Evolutionary conservation across 495 filamentous ascomycete genomes (phyloP).

Genomic region (Penicillium herquei): DNA sequence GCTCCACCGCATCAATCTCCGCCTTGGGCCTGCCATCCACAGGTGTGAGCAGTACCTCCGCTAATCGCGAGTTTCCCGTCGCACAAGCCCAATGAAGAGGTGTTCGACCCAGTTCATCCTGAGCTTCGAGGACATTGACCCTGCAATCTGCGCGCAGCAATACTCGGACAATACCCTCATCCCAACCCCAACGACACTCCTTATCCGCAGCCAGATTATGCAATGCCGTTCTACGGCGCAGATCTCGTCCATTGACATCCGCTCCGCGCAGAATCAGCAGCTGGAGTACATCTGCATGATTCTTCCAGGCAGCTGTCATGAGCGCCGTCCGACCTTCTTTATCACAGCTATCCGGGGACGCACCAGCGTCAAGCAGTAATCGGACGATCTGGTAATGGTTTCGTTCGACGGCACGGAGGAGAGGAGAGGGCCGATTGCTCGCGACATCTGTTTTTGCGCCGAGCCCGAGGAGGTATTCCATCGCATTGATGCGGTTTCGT

Average conservation of each 20-base stretch:
- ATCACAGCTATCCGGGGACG: constrained; percentile 38
- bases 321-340: constrained; percentile 54
- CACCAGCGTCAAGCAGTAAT: constrained; percentile 44
- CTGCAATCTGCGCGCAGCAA: constrained; percentile 42
- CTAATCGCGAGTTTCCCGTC: constrained; percentile 56
- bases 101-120: constrained; percentile 52
- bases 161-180: constrained; percentile 46
- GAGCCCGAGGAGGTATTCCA: constrained; percentile 43
- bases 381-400: constrained; percentile 47
- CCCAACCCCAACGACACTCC: constrained; percentile 46
- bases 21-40: constrained; percentile 37
- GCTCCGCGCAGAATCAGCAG: constrained; percentile 50
- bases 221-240: constrained; percentile 40
- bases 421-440: constrained; percentile 40
- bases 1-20: constrained; percentile 51
- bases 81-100: constrained; percentile 65
- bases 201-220: constrained; percentile 59
- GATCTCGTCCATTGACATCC: constrained; percentile 46
- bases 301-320: constrained; percentile 59
- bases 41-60: constrained; percentile 51
- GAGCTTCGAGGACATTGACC: constrained; percentile 46
- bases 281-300: constrained; percentile 49
- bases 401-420: constrained; percentile 51
- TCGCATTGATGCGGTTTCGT: constrained; percentile 40
- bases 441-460: constrained; percentile 47